Conservation (phyloP, 768 basidiomycete species). For the Rhizopogon vinicolor region DNA sequence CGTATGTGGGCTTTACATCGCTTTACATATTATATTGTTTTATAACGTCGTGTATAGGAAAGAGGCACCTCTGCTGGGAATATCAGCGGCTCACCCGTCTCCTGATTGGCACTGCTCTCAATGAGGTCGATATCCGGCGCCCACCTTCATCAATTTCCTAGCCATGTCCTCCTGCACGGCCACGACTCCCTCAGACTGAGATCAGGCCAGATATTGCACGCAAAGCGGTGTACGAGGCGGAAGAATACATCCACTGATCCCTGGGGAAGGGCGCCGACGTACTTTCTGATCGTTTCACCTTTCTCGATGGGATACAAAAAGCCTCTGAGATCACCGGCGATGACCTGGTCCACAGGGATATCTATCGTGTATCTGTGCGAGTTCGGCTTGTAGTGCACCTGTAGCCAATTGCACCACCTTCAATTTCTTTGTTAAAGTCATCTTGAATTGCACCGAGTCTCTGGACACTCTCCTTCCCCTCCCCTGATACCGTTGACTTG, state of each 20-base stretch:
- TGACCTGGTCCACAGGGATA: conserved; percentile 43
- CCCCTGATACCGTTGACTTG: conserved; percentile 59
- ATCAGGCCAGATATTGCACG: conserved; percentile 72
- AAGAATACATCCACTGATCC: conserved; percentile 52
- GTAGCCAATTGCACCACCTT: conserved; percentile 35
- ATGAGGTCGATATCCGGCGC: too few relatives aligned
- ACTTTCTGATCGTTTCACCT: conserved; percentile 55
- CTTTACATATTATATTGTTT: too few relatives aligned
- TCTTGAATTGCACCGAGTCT: conserved; percentile 30
- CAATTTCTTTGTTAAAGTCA: conserved; percentile 37
- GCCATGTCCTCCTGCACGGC: conserved; percentile 16
- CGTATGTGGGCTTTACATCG: too few relatives aligned
- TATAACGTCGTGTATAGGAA: too few relatives aligned
- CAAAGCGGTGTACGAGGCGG: conserved; percentile 69
- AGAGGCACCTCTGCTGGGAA: too few relatives aligned
- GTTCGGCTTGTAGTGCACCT: conserved; percentile 26
- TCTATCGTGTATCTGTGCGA: conserved; percentile 13
- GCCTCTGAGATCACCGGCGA: conserved; percentile 49
- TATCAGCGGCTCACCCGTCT: too few relatives aligned
- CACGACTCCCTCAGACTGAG: conserved; percentile 22
- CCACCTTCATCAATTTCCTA: conserved; percentile 41
- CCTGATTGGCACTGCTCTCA: too few relatives aligned
- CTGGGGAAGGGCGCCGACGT: conserved; percentile 50
- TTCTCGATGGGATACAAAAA: conserved; percentile 72
- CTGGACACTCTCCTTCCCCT: conserved; percentile 59